These are phyloP conservation scores for Pleurozium schreberi DNA, from an alignment of 225 moss, liverwort and hornwort species.

Conservation along the genomic window DNA sequence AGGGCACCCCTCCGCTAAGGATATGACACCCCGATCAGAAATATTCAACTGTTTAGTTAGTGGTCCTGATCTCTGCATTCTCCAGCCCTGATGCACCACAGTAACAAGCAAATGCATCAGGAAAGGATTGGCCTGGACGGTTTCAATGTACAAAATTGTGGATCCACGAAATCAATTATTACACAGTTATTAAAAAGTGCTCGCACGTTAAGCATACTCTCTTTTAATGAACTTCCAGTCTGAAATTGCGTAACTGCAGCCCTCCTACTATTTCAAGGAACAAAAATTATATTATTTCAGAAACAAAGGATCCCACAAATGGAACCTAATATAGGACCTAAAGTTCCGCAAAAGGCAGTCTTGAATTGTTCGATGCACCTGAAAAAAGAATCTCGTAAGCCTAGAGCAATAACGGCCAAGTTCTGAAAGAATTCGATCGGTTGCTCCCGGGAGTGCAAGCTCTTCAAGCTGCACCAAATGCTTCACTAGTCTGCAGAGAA, in stretches of 20 bases:
- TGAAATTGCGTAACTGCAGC: not conserved
- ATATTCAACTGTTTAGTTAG: conserved; percentile 24
- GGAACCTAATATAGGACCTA: not conserved
- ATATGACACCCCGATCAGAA: conserved; percentile 61
- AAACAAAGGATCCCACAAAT: not conserved
- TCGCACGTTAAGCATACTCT: not conserved
- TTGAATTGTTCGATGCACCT: conserved; percentile 22
- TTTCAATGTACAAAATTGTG: not conserved
- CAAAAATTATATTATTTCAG: not conserved
- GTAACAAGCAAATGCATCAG: not conserved
- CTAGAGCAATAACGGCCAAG: conserved; percentile 60
- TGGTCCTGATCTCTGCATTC: conserved; percentile 27
- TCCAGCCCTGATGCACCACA: conserved; percentile 33
- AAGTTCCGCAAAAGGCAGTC: not conserved
- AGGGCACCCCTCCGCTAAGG: conserved; percentile 74
- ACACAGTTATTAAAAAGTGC: not conserved
- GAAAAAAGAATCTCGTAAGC: conserved; percentile 58
- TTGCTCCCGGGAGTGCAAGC: conserved; percentile 75
- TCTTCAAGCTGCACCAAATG: conserved; percentile 64
- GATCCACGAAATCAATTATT: not conserved
- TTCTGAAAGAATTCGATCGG: conserved; percentile 55
- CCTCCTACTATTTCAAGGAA: not conserved
- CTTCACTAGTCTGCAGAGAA: conserved; percentile 52
- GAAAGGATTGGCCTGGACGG: not conserved
- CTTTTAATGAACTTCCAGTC: not conserved